A percentile compares a stretch with the other conserved stretches of the same genome.
Conservation (phyloP, 306 rosid species). For the Castanopsis chinensis region DNA sequence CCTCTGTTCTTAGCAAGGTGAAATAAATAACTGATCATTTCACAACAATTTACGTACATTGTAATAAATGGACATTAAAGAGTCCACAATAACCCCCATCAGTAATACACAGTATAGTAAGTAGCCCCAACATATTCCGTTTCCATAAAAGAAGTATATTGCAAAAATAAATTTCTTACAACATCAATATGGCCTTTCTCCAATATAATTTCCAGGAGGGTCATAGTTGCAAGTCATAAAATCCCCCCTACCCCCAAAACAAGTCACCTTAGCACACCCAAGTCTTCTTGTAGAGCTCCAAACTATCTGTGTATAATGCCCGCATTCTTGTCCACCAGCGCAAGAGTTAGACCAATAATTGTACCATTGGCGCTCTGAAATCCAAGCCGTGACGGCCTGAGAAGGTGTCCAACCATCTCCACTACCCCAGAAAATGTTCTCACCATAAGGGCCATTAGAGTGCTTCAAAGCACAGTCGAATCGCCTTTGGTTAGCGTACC, state of each 20-base stretch:
- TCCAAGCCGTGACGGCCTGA: slow-evolving; percentile 75
- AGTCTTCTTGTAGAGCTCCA: slow-evolving; percentile 54
- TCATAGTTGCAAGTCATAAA: slow-evolving; percentile 89
- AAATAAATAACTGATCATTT: too few relatives aligned
- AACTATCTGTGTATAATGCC: slow-evolving; percentile 89
- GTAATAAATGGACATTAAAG: too few relatives aligned
- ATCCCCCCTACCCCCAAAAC: slow-evolving; percentile 51
- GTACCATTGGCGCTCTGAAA: slow-evolving; percentile 54
- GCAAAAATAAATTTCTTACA: too few relatives aligned
- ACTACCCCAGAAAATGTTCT: slow-evolving; percentile 96
- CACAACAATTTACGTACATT: too few relatives aligned
- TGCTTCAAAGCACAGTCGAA: slow-evolving; percentile 66
- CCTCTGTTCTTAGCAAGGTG: too few relatives aligned
- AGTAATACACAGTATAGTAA: background rate
- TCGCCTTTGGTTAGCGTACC: slow-evolving; percentile 71
- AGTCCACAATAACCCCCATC: too few relatives aligned
- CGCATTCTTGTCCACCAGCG: slow-evolving; percentile 50
- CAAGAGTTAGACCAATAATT: slow-evolving; percentile 61
- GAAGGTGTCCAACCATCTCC: slow-evolving; percentile 70
- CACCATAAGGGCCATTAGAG: slow-evolving; percentile 83
- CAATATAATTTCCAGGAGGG: slow-evolving; percentile 86
- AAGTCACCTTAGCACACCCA: slow-evolving; percentile 73
- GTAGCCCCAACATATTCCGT: background rate
- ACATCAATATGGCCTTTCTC: slow-evolving; percentile 69
- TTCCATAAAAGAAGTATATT: too few relatives aligned